phyloP scores from a whole-genome alignment of 345 rosid genomes.

The Heritiera littoralis region DNA sequence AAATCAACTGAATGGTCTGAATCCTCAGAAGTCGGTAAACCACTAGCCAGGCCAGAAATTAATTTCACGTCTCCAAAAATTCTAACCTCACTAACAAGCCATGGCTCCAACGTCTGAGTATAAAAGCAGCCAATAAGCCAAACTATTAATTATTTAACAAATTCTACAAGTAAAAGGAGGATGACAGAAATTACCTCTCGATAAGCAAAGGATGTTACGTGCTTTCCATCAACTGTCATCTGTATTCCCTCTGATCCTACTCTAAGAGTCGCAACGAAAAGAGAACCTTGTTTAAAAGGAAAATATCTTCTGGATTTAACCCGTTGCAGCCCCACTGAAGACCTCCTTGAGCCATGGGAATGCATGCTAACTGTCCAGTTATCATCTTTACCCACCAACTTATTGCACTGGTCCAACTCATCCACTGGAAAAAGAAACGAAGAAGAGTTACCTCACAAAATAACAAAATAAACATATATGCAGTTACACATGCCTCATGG shows the following conservation, averaged over 20 bases:
- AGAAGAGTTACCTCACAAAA: constrained; percentile 2
- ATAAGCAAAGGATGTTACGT: constrained; percentile 88
- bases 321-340: constrained; percentile 37
- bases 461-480: neutral
- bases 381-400: constrained; percentile 73
- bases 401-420: constrained; percentile 84
- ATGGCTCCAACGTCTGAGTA: constrained; percentile 87
- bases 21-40: constrained; percentile 92
- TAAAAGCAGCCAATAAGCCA: constrained; percentile 28
- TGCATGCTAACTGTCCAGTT: constrained; percentile 34
- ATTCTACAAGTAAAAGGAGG: constrained; percentile 8
- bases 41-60: constrained; percentile 75
- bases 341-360: constrained; percentile 38
- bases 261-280: constrained; percentile 87
- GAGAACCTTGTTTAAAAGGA: constrained; percentile 84
- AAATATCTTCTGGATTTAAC: constrained; percentile 57
- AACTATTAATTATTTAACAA: constrained; percentile 16
- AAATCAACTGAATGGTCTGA: constrained; percentile 70
- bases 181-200: constrained; percentile 68
- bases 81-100: constrained; percentile 90
- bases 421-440: constrained; percentile 51
- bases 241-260: constrained; percentile 92
- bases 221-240: constrained; percentile 96
- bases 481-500: neutral
- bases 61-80: constrained; percentile 75